Evolutionary conservation across 2,329 filamentous ascomycete species (phyloP).

Genomic region (Arthrobotrys iridis): DNA sequence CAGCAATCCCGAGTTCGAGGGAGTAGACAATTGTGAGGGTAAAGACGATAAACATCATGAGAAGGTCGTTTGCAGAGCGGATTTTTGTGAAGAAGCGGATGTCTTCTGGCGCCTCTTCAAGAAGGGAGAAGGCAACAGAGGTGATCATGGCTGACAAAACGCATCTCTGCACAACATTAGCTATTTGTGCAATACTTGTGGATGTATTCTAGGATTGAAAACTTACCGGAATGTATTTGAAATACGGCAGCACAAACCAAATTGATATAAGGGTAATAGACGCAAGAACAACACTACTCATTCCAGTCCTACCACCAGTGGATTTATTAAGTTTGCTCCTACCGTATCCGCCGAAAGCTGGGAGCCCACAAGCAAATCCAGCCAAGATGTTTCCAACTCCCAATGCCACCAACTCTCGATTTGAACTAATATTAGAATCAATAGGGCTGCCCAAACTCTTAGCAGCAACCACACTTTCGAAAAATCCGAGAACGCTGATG

Average conservation of each 20-base stretch:
- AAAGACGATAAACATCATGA: conserved; percentile 90
- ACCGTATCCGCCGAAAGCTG: conserved; percentile 94
- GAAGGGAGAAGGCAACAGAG: conserved; percentile 90
- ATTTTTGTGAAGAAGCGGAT: conserved; percentile 88
- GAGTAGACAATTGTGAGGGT: conserved; percentile 94
- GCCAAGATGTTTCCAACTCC: conserved; percentile 91
- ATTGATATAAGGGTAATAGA: conserved; percentile 83
- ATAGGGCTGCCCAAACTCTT: conserved; percentile 88
- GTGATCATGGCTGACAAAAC: conserved; percentile 94
- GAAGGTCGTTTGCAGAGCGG: conserved; percentile 83
- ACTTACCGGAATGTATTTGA: conserved; percentile 93
- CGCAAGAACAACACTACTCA: conserved; percentile 89
- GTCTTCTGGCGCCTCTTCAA: conserved; percentile 95
- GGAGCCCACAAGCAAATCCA: conserved; percentile 89
- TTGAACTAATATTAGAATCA: conserved; percentile 71
- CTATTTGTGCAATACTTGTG: background rate
- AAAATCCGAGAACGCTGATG: conserved; percentile 95
- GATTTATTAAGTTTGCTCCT: conserved; percentile 93
- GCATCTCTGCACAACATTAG: conserved; percentile 26
- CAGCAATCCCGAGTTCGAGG: conserved; percentile 88
- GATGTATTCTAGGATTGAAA: background rate
- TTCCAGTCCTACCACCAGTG: conserved; percentile 89
- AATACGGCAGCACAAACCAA: conserved; percentile 83
- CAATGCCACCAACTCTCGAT: conserved; percentile 90
- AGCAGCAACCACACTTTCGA: conserved; percentile 94